Evolutionary conservation across 768 basidiomycete species (phyloP).

Genomic region (Coprinellus micaceus): DNA sequence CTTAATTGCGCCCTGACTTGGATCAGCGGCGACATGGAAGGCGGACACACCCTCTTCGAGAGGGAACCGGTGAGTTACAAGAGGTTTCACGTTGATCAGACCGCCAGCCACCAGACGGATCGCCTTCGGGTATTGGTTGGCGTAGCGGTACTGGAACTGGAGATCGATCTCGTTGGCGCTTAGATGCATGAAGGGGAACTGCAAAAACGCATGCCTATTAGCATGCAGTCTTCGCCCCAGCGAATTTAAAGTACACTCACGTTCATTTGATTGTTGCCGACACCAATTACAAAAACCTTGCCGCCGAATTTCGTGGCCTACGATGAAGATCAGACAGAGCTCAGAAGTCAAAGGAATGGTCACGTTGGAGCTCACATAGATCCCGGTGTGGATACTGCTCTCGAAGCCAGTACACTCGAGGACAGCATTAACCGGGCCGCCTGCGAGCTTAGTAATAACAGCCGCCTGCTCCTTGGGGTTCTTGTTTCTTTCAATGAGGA

Average conservation of each 20-base stretch:
- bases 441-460: constrained; percentile 50
- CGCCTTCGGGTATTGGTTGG: constrained; percentile 81
- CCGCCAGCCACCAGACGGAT: constrained; percentile 76
- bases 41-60: constrained; percentile 74
- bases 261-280: constrained; percentile 59
- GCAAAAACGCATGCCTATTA: not conserved
- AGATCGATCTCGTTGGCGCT: constrained; percentile 70
- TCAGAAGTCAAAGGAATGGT: not conserved
- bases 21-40: constrained; percentile 74
- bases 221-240: too few species aligned
- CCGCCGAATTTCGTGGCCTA: constrained; percentile 64
- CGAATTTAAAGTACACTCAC: too few species aligned
- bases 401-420: constrained; percentile 67
- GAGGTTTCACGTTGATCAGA: constrained; percentile 67
- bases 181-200: constrained; percentile 74
- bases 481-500: constrained; percentile 47
- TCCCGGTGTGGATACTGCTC: constrained; percentile 56
- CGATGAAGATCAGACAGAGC: not conserved
- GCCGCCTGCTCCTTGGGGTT: constrained; percentile 48
- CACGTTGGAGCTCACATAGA: constrained; percentile 40
- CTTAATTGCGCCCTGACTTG: constrained; percentile 64
- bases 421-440: constrained; percentile 44
- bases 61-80: constrained; percentile 73
- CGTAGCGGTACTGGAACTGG: constrained; percentile 66
- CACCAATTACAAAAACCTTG: constrained; percentile 69